Evolutionary conservation across 192 early-diverging fungal species (phyloP), one percentile per base, ranked within the genome.

Genomic region (Spinellus fusiger): DNA sequence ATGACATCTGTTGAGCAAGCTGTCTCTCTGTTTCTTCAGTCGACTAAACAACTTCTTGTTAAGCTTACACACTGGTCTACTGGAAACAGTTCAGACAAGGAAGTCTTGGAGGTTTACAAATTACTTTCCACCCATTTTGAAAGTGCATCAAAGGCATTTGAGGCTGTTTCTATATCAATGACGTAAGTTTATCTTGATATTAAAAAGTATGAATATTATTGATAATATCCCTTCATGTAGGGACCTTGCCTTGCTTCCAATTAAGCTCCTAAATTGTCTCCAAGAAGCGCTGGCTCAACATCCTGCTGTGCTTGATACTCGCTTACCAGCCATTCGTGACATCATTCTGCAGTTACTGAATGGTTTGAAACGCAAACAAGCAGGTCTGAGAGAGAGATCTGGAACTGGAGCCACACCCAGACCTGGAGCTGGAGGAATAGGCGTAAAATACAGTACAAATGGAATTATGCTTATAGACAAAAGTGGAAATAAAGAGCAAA

Each of bases 341-440:
- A 68, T 74, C 28, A 83, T 83, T 59, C 66, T 83, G 27, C 57
- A 62, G 22, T 57, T 83, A 8, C 52, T 83, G 4, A 77, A 83
- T 59, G 77, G 77, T 5, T 51, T 83, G 32, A 79, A 79, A 31
- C 64, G 58, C 35, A 84, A 81, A 37, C 80, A 84, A 64, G 73
- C 70, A 27, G 23, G 75, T 3, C 70, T 74, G 51, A 47, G 74
- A 23, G 76, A 81, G 4, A 28, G 64, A 29, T 52, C 57, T 4
- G 57, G 33, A 28, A 6, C 44, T 20, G 46, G 48, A 44, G 40
- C 40, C 4, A 44, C n/a, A n/a, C n/a, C n/a, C n/a, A n/a, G n/a
- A n/a, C n/a, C n/a, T n/a, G n/a, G n/a, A n/a, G n/a, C n/a, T n/a
- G n/a, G n/a, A n/a, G n/a, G n/a, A n/a, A n/a, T n/a, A n/a, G n/a